phyloP scores from a whole-genome alignment of 2,329 filamentous ascomycete genomes.

The Paecilomyces niveus region DNA sequence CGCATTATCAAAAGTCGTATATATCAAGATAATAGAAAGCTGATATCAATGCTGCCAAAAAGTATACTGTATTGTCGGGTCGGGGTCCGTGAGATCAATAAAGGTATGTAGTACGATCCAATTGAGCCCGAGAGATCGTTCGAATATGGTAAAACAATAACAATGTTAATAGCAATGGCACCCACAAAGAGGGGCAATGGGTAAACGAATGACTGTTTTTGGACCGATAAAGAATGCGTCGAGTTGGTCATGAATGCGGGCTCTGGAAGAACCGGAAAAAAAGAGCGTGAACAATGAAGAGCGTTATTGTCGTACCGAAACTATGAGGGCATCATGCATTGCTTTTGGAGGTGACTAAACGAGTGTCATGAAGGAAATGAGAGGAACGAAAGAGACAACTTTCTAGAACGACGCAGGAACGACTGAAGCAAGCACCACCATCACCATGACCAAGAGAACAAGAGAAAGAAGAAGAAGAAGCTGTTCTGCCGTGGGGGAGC shows the following conservation, averaged over 20 bases:
- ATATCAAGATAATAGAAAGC: slow-evolving; percentile 12
- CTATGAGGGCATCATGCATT: not conserved
- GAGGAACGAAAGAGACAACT: not conserved
- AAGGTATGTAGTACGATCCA: not conserved
- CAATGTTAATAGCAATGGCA: not conserved
- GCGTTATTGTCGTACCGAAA: slow-evolving; percentile 4
- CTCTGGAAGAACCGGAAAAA: not conserved
- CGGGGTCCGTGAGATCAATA: not conserved
- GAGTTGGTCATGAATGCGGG: slow-evolving; percentile 7
- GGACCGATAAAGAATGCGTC: slow-evolving; percentile 2
- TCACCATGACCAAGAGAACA: not conserved
- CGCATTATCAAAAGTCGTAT: not conserved
- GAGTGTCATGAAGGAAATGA: not conserved
- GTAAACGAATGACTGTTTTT: not conserved
- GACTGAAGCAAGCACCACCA: not conserved
- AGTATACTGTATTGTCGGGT: slow-evolving; percentile 1
- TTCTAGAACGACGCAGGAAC: not conserved
- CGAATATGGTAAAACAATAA: not conserved
- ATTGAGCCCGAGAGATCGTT: not conserved
- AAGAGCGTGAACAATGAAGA: not conserved
- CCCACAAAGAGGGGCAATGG: not conserved
- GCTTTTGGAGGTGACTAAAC: not conserved
- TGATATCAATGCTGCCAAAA: slow-evolving; percentile 19
- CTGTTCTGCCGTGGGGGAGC: not conserved
- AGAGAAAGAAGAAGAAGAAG: not conserved